Percentiles rank a stretch among this genome's conserved stretches.
These are phyloP conservation scores for Pneumocystis jirovecii DNA, from an alignment of 1,139 yeast species.

Conservation along the genomic window DNA sequence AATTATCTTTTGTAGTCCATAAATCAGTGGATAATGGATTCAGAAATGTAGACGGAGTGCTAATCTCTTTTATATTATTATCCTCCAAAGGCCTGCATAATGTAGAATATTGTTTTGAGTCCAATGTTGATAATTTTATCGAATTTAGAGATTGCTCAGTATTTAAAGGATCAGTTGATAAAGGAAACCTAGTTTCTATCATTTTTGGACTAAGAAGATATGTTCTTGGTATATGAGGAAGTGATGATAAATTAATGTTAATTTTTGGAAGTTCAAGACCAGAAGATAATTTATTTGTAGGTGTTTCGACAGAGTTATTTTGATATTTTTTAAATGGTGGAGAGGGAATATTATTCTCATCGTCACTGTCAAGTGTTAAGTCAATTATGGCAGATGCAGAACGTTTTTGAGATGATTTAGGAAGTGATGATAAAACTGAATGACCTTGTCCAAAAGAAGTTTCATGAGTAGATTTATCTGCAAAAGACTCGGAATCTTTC, in stretches of 20 bases:
- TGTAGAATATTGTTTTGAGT: background rate
- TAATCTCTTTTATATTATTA: background rate
- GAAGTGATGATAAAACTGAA: background rate
- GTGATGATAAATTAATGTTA: background rate
- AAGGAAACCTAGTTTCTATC: background rate
- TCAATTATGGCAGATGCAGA: constrained; percentile 15
- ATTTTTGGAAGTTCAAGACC: background rate
- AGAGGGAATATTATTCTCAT: constrained; percentile 10
- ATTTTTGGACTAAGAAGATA: background rate
- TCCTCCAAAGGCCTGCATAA: background rate
- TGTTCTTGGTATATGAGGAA: background rate
- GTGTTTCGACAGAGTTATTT: background rate
- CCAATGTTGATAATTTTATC: background rate
- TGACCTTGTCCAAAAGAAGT: constrained; percentile 1
- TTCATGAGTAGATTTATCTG: background rate
- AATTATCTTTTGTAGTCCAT: background rate
- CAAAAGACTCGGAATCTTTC: background rate
- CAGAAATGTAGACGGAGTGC: background rate
- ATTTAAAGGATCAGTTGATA: background rate
- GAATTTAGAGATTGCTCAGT: background rate
- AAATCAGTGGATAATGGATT: background rate
- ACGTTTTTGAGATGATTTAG: constrained; percentile 7
- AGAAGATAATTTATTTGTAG: background rate
- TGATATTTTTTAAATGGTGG: background rate
- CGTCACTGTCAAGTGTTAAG: constrained; percentile 18